Base-by-base conservation (phyloP, 805 yeast species). In the Wickerhamiella allomyrinae region DNA sequence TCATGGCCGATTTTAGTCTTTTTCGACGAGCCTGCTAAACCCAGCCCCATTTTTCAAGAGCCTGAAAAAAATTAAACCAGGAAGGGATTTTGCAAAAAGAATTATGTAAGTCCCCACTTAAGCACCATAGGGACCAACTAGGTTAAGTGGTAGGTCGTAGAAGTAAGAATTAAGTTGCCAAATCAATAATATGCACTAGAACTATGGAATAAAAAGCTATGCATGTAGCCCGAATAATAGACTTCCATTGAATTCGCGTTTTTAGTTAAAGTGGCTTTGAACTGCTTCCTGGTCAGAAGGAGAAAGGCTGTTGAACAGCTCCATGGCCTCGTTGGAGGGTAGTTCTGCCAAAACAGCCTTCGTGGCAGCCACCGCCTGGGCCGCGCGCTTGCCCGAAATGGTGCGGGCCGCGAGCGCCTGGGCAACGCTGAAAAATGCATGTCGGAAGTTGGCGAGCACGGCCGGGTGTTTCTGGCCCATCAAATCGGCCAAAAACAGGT, bases 1-100 rank as follows among this genome's bases (percentile, higher is more conserved):
- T 89, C 98, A 29, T 70, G 62, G 9, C 97, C 96, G 58, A 87
- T 79, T 55, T 91, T 71, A 54, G 82, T 94, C 55, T 82, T 85
- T 10, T 70, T 74, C 56, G 77, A 79, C 5, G 79, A 69, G 9
- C 83, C 96, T 9, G 70, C 58, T 8, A 65, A 57, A 13, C 68
- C 66, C 59, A 63, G 56, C 22, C 53, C 51, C 54, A 50, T 50
- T 5, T 13, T 36, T 21, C 25, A n/a, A 13, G 10, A 17, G 20
- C 8, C 5, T 22, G 29, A 36, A 36, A 37, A 23, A 36, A n/a
- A 5, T 14, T 20, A 9, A 15, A 15, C 21, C 21, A 7, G 15
- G 15, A 29, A 7, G 9, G 11, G 21, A 17, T 15, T n/a, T 13
- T 3, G 37, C 10, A n/a, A 40, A 34, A 38, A 41, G 34, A 36